phyloP scores from a whole-genome alignment of 768 basidiomycete genomes.

The Pleurotus djamor region DNA sequence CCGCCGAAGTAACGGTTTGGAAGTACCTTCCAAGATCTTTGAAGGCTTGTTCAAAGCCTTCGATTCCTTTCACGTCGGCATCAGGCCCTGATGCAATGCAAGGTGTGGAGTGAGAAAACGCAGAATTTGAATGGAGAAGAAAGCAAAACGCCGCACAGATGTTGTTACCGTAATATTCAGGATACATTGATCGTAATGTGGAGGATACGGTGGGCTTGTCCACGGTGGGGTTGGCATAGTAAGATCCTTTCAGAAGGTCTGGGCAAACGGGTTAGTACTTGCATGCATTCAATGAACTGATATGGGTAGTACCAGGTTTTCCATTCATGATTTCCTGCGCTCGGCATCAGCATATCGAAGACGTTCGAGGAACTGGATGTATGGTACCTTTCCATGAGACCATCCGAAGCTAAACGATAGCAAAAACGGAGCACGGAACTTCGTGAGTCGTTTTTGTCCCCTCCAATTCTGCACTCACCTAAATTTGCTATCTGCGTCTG shows the following conservation, averaged over 20 bases:
- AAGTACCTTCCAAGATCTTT: conserved; percentile 73
- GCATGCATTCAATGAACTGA: background rate
- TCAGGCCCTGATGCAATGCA: conserved; percentile 56
- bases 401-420: conserved; percentile 76
- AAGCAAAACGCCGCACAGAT: conserved; percentile 58
- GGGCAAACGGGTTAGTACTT: background rate
- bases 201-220: conserved; percentile 64
- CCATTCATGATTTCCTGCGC: conserved; percentile 94
- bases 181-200: conserved; percentile 54
- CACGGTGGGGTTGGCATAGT: conserved; percentile 84
- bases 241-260: conserved; percentile 91
- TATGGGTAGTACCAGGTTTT: conserved; percentile 54
- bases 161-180: conserved; percentile 86
- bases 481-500: conserved; percentile 70
- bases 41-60: conserved; percentile 86
- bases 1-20: background rate
- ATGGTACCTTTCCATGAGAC: conserved; percentile 86
- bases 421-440: no score
- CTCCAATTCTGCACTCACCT: conserved; percentile 42
- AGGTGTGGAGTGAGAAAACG: background rate
- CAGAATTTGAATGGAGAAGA: background rate
- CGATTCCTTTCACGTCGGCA: conserved; percentile 51
- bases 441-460: no score
- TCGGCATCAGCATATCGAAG: background rate
- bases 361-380: conserved; percentile 7